Evolutionary conservation across 306 rosid genomes (phyloP).

Genomic region (Urtica urens): DNA sequence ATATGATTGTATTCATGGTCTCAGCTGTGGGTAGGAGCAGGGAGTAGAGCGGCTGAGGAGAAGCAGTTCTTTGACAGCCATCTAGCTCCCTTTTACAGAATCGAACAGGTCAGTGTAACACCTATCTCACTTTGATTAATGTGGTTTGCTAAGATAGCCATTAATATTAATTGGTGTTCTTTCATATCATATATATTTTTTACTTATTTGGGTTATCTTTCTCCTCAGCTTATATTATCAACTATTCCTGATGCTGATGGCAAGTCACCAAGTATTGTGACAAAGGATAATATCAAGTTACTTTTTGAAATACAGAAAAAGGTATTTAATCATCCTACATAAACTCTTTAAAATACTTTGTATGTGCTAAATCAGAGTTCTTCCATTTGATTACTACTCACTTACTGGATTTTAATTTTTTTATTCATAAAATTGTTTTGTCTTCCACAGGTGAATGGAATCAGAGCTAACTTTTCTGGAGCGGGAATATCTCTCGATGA

Average conservation of each 20-base stretch:
- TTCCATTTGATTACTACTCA: background rate
- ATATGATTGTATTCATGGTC: conserved; percentile 23
- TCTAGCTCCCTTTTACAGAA: conserved; percentile 96
- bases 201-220: conserved; percentile 2
- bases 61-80: conserved; percentile 75
- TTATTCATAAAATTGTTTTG: background rate
- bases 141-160: background rate
- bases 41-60: conserved; percentile 92
- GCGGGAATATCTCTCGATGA: conserved; percentile 56
- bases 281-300: conserved; percentile 71
- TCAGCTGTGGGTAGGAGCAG: conserved; percentile 99
- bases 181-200: background rate
- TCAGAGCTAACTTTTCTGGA: conserved; percentile 72
- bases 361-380: background rate
- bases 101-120: conserved; percentile 67
- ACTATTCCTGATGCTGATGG: conserved; percentile 53
- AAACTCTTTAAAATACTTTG: conserved; percentile 4
- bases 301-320: conserved; percentile 84
- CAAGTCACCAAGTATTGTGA: conserved; percentile 62
- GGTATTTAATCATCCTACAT: conserved; percentile 33
- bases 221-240: conserved; percentile 62
- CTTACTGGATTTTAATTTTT: background rate
- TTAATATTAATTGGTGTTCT: background rate
- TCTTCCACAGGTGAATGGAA: conserved; percentile 59
- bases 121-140: conserved; percentile 7